Conservation (phyloP, 2,329 filamentous ascomycete species). For the Aciculosporium take region DNA sequence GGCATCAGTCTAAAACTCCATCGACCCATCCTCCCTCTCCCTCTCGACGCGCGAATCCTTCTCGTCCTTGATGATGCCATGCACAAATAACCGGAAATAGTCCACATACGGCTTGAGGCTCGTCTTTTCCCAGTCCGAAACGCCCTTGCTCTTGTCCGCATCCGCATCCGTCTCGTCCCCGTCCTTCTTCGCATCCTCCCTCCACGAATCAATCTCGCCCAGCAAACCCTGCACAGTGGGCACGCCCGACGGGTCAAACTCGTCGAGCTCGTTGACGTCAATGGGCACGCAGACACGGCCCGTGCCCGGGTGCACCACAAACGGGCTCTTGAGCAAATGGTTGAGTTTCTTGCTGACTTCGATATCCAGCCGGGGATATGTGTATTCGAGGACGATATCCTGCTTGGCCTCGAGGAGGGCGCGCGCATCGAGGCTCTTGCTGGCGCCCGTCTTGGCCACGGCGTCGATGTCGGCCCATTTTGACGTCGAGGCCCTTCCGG, state of each 20-base stretch:
- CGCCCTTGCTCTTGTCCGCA: conserved; percentile 22
- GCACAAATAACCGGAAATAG: conserved; percentile 72
- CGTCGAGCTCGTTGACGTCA: conserved; percentile 55
- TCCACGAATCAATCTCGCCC: conserved; percentile 75
- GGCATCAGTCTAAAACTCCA: conserved; percentile 34
- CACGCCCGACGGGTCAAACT: conserved; percentile 78
- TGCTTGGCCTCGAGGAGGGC: conserved; percentile 81
- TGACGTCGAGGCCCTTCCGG: conserved; percentile 56
- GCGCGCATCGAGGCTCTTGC: conserved; percentile 56
- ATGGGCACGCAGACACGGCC: conserved; percentile 94
- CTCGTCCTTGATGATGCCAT: conserved; percentile 63
- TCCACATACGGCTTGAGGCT: conserved; percentile 87
- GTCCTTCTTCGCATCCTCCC: conserved; percentile 29
- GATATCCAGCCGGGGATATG: conserved; percentile 90
- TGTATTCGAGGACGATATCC: conserved; percentile 93
- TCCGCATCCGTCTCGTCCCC: conserved; percentile 19
- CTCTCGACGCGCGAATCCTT: conserved; percentile 40
- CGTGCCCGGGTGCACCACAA: conserved; percentile 90
- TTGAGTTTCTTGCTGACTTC: conserved; percentile 97
- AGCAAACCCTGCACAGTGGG: conserved; percentile 77
- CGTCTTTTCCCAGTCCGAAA: conserved; percentile 94
- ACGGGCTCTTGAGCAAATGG: conserved; percentile 93
- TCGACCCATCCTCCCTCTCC: conserved; percentile 36
- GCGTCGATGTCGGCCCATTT: conserved; percentile 95
- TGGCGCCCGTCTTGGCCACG: conserved; percentile 61